phyloP scores from a whole-genome alignment of 2,329 filamentous ascomycete species.

The Trichoderma cornu-damae region DNA sequence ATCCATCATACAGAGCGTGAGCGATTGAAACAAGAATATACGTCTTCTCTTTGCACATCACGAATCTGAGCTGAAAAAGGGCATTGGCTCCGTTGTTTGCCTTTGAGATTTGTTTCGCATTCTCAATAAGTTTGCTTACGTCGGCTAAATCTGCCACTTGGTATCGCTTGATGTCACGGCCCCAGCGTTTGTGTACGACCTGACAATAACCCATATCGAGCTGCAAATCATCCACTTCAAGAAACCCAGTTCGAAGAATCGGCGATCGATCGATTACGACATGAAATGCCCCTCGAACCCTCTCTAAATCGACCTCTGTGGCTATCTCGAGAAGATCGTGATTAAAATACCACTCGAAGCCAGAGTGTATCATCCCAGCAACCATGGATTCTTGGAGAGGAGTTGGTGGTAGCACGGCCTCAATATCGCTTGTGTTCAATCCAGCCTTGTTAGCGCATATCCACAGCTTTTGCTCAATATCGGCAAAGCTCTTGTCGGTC shows the following conservation, averaged over 20 bases:
- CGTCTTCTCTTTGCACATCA: slow-evolving; percentile 28
- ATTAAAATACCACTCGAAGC: slow-evolving; percentile 76
- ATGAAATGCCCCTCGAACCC: slow-evolving; percentile 57
- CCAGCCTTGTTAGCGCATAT: slow-evolving; percentile 34
- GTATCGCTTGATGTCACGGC: slow-evolving; percentile 23
- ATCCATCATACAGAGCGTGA: slow-evolving; percentile 86
- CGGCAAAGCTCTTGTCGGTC: slow-evolving; percentile 15
- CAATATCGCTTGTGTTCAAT: slow-evolving; percentile 39
- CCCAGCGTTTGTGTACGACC: slow-evolving; percentile 34
- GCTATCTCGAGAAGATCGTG: slow-evolving; percentile 67
- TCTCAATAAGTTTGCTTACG: slow-evolving; percentile 34
- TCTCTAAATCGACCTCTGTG: slow-evolving; percentile 47
- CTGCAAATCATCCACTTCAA: slow-evolving; percentile 56
- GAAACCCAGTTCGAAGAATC: slow-evolving; percentile 71
- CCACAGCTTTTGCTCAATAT: slow-evolving; percentile 34
- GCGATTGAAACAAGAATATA: slow-evolving; percentile 66
- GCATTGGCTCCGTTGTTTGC: slow-evolving; percentile 32
- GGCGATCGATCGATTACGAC: slow-evolving; percentile 56
- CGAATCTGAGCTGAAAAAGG: slow-evolving; percentile 48
- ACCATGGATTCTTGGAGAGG: slow-evolving; percentile 84
- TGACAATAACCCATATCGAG: slow-evolving; percentile 50
- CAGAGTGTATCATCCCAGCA: slow-evolving; percentile 71
- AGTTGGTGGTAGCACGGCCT: slow-evolving; percentile 66
- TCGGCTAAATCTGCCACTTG: slow-evolving; percentile 27
- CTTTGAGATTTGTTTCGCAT: slow-evolving; percentile 36